Base-by-base conservation (phyloP, 768 basidiomycete genomes). In the Hericium alpestre region DNA sequence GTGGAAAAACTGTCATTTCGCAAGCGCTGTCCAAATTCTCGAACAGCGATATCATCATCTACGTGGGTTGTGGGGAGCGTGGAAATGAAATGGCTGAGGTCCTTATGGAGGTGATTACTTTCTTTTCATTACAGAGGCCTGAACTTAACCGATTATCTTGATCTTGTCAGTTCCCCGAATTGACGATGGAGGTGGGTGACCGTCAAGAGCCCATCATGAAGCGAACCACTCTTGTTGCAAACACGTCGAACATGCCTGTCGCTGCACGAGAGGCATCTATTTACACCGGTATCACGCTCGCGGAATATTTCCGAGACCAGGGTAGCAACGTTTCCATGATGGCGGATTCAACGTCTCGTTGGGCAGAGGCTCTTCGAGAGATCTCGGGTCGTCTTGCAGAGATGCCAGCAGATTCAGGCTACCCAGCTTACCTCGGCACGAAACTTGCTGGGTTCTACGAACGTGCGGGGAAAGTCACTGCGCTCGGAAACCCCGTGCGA, bases 141-240 rank as follows among this genome's bases (percentile, higher is more conserved):
- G 15, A 25, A 32, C 55, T 51, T 50, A 27, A 59, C 51, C 56
- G 39, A 37, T 59, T 65, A 61, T 65, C 54, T 37, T 32, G 49
- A 39, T 41, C 4, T 57, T 16, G 51, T 32, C 59, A 76, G 85
- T 90, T 90, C 85, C 96, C 96, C 48, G 76, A 91, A 71, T 77
- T 99, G 32, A 91, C 88, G 1, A 90, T 97, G 86, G 93, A 96
- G 53, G 76, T 95, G 55, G 86, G 81, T 22, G 84, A 89, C 62
- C 91, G 93, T 53, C 85, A 94, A 79, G 96, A 99, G 71, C 96
- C 96, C 38, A 98, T 99, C 78, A 99, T 99, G 96, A 99, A 99
- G 74, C 94, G 96, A 58, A 99, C 96, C 0, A 92, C 94, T 13
- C 83, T 99, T 22, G 94, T 99, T 59, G 96, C 96, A 63, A 99